Base-by-base conservation (phyloP, 495 filamentous ascomycete genomes). In the Monascus purpureus region DNA sequence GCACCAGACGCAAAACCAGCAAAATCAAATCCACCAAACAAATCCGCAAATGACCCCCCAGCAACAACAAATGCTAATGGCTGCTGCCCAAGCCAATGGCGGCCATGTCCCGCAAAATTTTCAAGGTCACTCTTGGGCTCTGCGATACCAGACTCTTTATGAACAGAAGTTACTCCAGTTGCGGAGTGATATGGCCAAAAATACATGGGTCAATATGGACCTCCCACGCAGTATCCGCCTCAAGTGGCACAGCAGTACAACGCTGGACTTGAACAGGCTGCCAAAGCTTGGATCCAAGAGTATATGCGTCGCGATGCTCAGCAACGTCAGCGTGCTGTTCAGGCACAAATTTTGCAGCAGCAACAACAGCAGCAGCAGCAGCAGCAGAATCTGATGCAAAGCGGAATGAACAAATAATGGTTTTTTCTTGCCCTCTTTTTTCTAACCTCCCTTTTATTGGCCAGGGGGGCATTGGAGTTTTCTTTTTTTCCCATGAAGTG, bases 341-440 rank as follows among this genome's bases (percentile, higher is more conserved):
- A 65, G 29, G 57, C 52, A 30, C 59, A 63, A 31, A 48, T 45
- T 17, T 37, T 52, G 38, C 54, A 62, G 35, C n/a, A n/a, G n/a
- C n/a, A n/a, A n/a, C n/a, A n/a, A n/a, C n/a, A n/a, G n/a, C n/a
- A n/a, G n/a, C 44, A 43, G 24, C 56, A 63, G 27, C 62, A 60
- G 31, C 52, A 58, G 17, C 59, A 64, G 33, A 59, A 55, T 31
- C 62, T 63, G 52, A 63, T 59, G 63, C 57, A 62, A 23, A 59
- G 59, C 38, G 59, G 57, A 14, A 61, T 62, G 56, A 53, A 55
- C 8, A 57, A 53, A 24, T 59, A 42, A 47, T 36, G 35, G 13
- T 14, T 17, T 31, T 29, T 29, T 31, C 23, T 22, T 31, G 14
- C 17, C 26, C 7, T 35, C 27, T 2, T 33, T 35, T 7, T 9